phyloP scores from a whole-genome alignment of 441 rosid species.

The Biscutella laevigata region DNA sequence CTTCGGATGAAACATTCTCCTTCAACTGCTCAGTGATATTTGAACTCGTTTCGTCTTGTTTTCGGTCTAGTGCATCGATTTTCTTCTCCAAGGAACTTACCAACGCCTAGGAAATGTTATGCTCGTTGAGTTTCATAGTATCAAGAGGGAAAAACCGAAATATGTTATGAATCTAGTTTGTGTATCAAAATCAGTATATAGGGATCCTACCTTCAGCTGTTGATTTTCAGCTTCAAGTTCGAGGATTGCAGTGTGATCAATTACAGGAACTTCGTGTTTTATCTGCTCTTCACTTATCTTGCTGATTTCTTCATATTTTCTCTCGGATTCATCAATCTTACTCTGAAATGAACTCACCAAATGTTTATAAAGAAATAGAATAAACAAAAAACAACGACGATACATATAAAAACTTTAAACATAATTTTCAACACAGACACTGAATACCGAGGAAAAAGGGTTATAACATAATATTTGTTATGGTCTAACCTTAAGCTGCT shows the following conservation, averaged over 20 bases:
- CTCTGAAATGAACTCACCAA: slow-evolving; percentile 26
- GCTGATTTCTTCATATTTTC: slow-evolving; percentile 33
- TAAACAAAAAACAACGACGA: background rate
- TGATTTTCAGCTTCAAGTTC: slow-evolving; percentile 77
- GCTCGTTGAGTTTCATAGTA: slow-evolving; percentile 6
- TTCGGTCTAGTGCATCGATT: slow-evolving; percentile 28
- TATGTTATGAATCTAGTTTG: background rate
- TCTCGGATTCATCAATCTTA: slow-evolving; percentile 15
- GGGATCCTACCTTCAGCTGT: slow-evolving; percentile 54
- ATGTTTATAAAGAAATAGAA: slow-evolving; percentile 13
- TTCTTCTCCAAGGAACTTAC: slow-evolving; percentile 28
- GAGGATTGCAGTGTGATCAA: slow-evolving; percentile 43
- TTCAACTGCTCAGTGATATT: slow-evolving; percentile 26
- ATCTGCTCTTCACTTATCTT: slow-evolving; percentile 32
- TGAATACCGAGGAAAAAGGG: background rate
- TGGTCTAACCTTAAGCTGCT: slow-evolving; percentile 31
- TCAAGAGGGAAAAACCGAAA: slow-evolving; percentile 10
- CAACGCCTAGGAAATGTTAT: slow-evolving; percentile 24
- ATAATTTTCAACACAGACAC: background rate
- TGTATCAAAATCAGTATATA: slow-evolving; percentile 2
- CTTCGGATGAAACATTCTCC: slow-evolving; percentile 27
- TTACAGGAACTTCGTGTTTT: slow-evolving; percentile 42
- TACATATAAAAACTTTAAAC: slow-evolving; percentile 3
- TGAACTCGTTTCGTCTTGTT: slow-evolving; percentile 29
- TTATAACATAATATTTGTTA: background rate